A percentile compares a stretch with the other conserved stretches of the same genome.
Conservation (phyloP, 2,329 filamentous ascomycete genomes). For the Rachicladosporium sp. region DNA sequence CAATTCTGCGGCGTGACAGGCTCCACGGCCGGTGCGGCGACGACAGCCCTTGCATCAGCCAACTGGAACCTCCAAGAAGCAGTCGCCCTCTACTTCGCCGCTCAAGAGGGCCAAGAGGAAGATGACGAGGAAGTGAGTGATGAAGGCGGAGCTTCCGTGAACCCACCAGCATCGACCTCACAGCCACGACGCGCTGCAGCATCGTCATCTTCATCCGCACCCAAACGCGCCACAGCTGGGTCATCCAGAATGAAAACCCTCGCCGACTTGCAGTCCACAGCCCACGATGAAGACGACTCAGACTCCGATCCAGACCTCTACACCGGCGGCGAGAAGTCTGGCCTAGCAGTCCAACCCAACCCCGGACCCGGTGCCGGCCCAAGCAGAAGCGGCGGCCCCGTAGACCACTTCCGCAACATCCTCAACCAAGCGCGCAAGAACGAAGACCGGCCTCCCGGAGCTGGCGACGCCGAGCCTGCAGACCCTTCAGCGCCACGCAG, state of each 20-base stretch:
- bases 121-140: conserved; percentile 7
- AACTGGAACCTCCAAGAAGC: conserved; percentile 36
- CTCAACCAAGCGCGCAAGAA: conserved; percentile 41
- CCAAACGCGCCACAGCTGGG: conserved; percentile 15
- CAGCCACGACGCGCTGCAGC: conserved; percentile 4
- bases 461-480: conserved; percentile 37
- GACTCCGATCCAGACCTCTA: conserved; percentile 60
- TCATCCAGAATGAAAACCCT: conserved; percentile 29
- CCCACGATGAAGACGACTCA: conserved; percentile 46
- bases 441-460: conserved; percentile 41
- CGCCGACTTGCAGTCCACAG: conserved; percentile 33
- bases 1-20: conserved; percentile 27
- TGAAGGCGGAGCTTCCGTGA: no score
- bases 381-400: conserved; percentile 21
- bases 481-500: conserved; percentile 24
- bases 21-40: conserved; percentile 24
- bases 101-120: conserved; percentile 25
- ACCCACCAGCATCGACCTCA: conserved; percentile 1
- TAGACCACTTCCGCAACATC: conserved; percentile 39
- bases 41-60: conserved; percentile 29
- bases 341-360: conserved; percentile 51
- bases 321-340: conserved; percentile 75
- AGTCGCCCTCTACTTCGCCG: conserved; percentile 33
- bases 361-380: conserved; percentile 26
- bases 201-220: conserved; percentile 8